Evolutionary conservation across 768 basidiomycete genomes (phyloP).

Genomic region (Trametes punicea): DNA sequence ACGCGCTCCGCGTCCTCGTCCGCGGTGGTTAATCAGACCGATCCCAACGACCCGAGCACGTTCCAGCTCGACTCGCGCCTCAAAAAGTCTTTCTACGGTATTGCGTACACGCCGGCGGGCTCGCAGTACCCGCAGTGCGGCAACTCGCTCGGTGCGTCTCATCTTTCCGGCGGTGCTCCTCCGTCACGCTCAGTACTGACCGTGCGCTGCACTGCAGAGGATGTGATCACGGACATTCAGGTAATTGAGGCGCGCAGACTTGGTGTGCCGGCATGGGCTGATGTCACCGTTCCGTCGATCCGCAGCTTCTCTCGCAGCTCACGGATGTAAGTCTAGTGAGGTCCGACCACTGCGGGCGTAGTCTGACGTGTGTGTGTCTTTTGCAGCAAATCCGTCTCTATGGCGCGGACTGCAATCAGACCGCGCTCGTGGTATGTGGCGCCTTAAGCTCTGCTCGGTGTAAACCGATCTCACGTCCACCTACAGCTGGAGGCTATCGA

Average conservation of each 20-base stretch:
- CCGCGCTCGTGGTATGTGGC: constrained; percentile 60
- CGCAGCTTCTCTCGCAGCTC: constrained; percentile 77
- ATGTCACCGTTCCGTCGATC: neutral
- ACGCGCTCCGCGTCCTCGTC: constrained; percentile 24
- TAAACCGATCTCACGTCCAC: neutral
- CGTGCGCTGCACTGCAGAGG: constrained; percentile 35
- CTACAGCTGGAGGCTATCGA: constrained; percentile 79
- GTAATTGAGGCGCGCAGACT: no score
- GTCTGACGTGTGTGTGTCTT: neutral
- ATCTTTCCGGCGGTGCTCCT: neutral
- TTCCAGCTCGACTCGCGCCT: constrained; percentile 70
- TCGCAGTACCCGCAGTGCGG: constrained; percentile 73
- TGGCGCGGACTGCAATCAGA: constrained; percentile 85
- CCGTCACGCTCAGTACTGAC: neutral
- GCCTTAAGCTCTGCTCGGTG: neutral
- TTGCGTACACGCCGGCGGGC: constrained; percentile 82
- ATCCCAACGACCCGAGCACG: constrained; percentile 69
- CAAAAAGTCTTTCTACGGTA: constrained; percentile 74
- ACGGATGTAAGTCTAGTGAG: constrained; percentile 45
- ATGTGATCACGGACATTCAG: constrained; percentile 71
- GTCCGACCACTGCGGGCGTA: neutral
- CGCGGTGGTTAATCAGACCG: constrained; percentile 33
- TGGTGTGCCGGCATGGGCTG: no score
- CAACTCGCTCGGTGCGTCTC: constrained; percentile 39
- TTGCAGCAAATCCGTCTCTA: constrained; percentile 70